Evolutionary conservation across 140 eudicot species (phyloP).

Genomic region (Cichorium intybus): DNA sequence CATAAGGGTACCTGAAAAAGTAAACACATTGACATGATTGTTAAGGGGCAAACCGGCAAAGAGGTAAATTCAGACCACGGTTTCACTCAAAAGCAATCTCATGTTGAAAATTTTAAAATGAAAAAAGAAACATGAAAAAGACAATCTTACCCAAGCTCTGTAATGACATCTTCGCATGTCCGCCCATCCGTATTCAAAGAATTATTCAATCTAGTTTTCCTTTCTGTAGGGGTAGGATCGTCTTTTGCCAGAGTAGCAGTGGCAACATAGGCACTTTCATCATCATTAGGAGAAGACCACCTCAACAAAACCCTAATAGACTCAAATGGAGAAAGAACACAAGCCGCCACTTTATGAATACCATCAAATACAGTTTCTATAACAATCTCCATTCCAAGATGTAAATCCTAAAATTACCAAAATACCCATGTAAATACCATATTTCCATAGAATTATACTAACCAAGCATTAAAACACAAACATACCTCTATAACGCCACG

Average conservation of each 20-base stretch:
- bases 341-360: constrained; percentile 72
- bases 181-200: constrained; percentile 87
- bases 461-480: constrained; percentile 16
- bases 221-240: constrained; percentile 69
- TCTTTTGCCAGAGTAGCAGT: constrained; percentile 59
- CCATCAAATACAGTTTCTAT: constrained; percentile 84
- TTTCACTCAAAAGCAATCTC: neutral
- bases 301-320: constrained; percentile 45
- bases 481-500: constrained; percentile 96
- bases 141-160: constrained; percentile 84
- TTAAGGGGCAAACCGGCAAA: neutral
- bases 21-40: neutral
- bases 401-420: constrained; percentile 65
- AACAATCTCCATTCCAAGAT: constrained; percentile 74
- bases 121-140: neutral
- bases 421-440: neutral
- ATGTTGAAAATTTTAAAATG: neutral
- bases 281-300: constrained; percentile 46
- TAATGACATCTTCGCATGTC: constrained; percentile 91
- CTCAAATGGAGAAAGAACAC: constrained; percentile 73
- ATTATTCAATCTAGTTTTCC: constrained; percentile 40
- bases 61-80: neutral
- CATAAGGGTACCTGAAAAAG: constrained; percentile 87
- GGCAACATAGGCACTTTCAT: constrained; percentile 41
- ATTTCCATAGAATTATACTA: neutral